A percentile compares a stretch with the other conserved stretches of the same genome.
phyloP scores from a whole-genome alignment of 1,139 yeast genomes.

The Yamadazyma taylorii region DNA sequence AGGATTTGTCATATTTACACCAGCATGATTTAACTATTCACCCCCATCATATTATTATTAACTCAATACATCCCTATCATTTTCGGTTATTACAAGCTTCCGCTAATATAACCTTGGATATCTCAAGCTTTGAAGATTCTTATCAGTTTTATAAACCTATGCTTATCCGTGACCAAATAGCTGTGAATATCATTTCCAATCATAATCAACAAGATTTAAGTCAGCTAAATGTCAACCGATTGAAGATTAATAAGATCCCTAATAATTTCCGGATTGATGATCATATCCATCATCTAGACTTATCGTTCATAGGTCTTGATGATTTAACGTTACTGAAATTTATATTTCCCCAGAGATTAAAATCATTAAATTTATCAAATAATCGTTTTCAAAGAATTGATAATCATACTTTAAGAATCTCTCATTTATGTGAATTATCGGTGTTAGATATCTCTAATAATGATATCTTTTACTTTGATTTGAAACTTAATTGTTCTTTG shows the following conservation, averaged over 20 bases:
- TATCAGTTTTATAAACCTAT: not conserved
- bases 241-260: conserved; percentile 3
- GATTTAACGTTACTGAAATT: conserved; percentile 12
- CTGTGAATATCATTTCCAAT: not conserved
- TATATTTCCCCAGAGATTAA: conserved; percentile 18
- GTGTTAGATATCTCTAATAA: conserved; percentile 23
- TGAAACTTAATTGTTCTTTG: conserved; percentile 9
- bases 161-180: not conserved
- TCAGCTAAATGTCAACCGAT: conserved; percentile 4
- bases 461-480: conserved; percentile 8
- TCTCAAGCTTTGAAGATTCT: not conserved
- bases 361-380: conserved; percentile 25
- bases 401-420: conserved; percentile 14
- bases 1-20: not conserved
- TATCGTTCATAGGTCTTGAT: conserved; percentile 23
- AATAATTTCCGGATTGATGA: not conserved
- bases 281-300: conserved; percentile 18
- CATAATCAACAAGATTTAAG: not conserved
- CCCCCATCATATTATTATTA: not conserved
- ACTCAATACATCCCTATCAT: not conserved
- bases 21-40: not conserved
- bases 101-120: not conserved
- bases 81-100: not conserved
- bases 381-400: conserved; percentile 18
- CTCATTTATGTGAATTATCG: conserved; percentile 13